Evolutionary conservation across 345 rosid genomes (phyloP), one percentile per base, ranked within the genome.

Genomic region (Odontarrhena argentea): DNA sequence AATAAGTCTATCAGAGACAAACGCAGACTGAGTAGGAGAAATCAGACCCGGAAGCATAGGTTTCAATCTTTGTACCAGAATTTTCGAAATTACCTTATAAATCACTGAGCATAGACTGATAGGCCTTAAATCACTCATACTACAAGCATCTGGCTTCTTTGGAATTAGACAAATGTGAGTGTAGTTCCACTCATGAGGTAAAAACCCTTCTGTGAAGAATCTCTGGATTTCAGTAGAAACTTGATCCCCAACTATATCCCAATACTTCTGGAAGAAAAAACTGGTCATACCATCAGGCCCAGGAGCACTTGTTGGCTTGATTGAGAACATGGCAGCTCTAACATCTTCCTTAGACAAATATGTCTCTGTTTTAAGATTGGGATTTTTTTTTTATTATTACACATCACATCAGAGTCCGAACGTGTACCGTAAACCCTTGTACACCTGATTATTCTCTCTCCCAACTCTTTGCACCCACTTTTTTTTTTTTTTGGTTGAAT

Each of bases 371-470:
- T 37, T 18, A 28, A 18, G 22, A 18, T 18, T 18, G 22, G 22
- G 0, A 13, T 9, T 34, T 6, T 37, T 28, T 12, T 9, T 0
- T 26, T 40, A 26, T 42, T 11, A 45, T 13, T 13, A 24, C 63
- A 37, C 25, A 12, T 56, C 18, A 67, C 37, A 40, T 64, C 18
- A 26, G 50, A 40, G 7, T 9, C 48, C 49, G n/a, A 59, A n/a
- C 24, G 11, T 18, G 22, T 50, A 44, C 52, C 52, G 52, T 60
- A 30, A 60, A 28, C 51, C 51, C 24, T 24, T 49, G n/a, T 4
- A 12, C 28, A 42, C 26, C 41, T 52, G 32, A 53, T 28, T 45
- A 43, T 32, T 43, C 35, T 11, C 8, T 15, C 41, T 25, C 24
- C 52, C 34, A 54, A 11, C 10, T 44, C 7, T 55, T 66, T 11